phyloP scores from a whole-genome alignment of 1,284 basidiomycete species.

The Tausonia pullulans region DNA sequence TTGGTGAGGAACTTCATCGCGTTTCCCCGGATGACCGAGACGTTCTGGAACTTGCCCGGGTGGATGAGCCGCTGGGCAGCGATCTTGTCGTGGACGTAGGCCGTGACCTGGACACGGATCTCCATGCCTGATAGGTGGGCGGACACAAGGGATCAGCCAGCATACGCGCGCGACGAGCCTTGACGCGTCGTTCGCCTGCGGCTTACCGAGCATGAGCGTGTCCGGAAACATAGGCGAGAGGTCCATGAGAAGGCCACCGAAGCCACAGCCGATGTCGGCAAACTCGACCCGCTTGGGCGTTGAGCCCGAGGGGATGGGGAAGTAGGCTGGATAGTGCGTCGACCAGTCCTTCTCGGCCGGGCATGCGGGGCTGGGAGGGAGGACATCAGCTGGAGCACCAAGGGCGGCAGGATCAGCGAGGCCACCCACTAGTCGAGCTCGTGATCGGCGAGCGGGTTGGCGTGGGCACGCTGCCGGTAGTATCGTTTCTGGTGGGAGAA shows the following conservation, averaged over 20 bases:
- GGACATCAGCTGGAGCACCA: background rate
- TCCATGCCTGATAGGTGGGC: constrained; percentile 61
- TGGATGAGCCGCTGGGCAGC: constrained; percentile 41
- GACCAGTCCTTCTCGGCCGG: constrained; percentile 76
- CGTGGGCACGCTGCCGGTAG: constrained; percentile 94
- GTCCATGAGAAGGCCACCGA: constrained; percentile 83
- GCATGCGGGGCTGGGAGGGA: constrained; percentile 47
- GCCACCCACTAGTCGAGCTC: constrained; percentile 59
- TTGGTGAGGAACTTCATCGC: constrained; percentile 99
- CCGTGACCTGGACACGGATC: constrained; percentile 90
- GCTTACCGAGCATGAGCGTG: constrained; percentile 76
- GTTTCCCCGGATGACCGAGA: constrained; percentile 90
- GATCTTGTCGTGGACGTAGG: constrained; percentile 93
- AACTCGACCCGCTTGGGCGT: constrained; percentile 63
- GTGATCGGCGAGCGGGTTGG: constrained; percentile 97
- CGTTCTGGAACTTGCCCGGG: constrained; percentile 68
- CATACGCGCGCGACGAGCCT: no score
- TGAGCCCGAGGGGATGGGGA: constrained; percentile 25
- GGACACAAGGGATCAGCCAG: no score
- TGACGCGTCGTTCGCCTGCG: constrained; percentile 9
- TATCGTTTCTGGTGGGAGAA: constrained; percentile 63
- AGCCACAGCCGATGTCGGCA: constrained; percentile 96
- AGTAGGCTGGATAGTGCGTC: constrained; percentile 68
- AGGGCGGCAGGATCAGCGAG: background rate
- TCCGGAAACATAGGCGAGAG: constrained; percentile 87